Base-by-base conservation (phyloP, 495 filamentous ascomycete genomes). In the Aspergillus olivimuriae region DNA sequence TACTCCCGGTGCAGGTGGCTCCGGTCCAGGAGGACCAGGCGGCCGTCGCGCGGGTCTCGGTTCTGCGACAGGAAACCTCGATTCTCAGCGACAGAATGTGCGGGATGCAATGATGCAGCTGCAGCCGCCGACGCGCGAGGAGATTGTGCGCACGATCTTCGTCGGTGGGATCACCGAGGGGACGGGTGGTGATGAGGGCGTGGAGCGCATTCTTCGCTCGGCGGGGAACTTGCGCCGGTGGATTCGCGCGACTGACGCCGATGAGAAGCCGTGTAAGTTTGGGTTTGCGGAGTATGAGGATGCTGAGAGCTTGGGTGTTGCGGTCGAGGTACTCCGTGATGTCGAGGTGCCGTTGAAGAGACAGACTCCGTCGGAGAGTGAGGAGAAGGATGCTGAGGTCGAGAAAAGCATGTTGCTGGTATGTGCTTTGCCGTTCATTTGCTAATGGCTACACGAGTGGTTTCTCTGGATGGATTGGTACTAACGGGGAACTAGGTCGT, bases 251-350 rank as follows among this genome's bases (percentile, higher is more conserved):
- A 83, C 80, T 22, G 81, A 92, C 64, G 82, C 86, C 23, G 83
- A 94, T 51, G 80, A 84, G 38, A 94, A 94, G 70, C 79, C 81
- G 35, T 86, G 83, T 59, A 80, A 81, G 41, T 97, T 97, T 69
- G 94, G 92, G 28, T 97, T 99, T 68, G 92, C 90, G 47, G 89
- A 97, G 68, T 99, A 85, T 67, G 91, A 95, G 46, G 89, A 97
- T 66, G 79, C 84, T 23, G 86, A 95, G 60, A 89, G 88, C 52
- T 74, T 99, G 52, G 81, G 81, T 66, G 82, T 82, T 39, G 92
- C 91, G 43, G 82, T 89, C 44, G 88, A 94, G 65, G 79, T 91
- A 35, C 77, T 96, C 56, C 83, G 80, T 66, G 84, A 89, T 56
- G 73, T 98, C 43, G 75, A 94, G 63, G 82, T 97, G 37, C 94